A percentile compares a stretch with the other conserved stretches of the same genome.
Conservation (phyloP, 805 yeast genomes). For the Tetrapisispora pingtungensis region DNA sequence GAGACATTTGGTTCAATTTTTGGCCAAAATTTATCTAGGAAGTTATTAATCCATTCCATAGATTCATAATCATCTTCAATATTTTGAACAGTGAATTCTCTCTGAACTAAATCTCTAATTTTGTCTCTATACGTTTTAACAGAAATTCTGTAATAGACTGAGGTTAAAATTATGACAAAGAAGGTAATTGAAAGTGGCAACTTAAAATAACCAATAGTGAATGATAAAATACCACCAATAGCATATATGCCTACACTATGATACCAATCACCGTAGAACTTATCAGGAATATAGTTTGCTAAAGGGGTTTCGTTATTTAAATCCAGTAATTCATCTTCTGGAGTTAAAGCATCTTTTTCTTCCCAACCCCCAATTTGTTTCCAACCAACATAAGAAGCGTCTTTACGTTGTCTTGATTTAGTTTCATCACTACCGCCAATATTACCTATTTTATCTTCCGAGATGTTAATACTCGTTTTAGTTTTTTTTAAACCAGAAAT, state of each 20-base stretch:
- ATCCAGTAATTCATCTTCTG: constrained; percentile 65
- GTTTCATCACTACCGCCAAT: constrained; percentile 11
- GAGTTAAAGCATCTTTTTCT: constrained; percentile 50
- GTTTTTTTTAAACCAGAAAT: not conserved
- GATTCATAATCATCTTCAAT: constrained; percentile 87
- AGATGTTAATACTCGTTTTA: constrained; percentile 14
- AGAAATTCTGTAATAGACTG: constrained; percentile 72
- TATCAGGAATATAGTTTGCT: constrained; percentile 67
- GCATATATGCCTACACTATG: constrained; percentile 72
- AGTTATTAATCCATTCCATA: constrained; percentile 89
- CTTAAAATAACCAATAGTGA: constrained; percentile 66
- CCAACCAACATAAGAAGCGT: constrained; percentile 82
- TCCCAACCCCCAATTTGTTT: constrained; percentile 87
- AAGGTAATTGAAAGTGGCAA: constrained; percentile 77
- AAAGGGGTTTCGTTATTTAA: constrained; percentile 62
- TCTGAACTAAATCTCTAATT: constrained; percentile 71
- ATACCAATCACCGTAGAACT: constrained; percentile 89
- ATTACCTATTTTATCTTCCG: constrained; percentile 14
- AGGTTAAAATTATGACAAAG: constrained; percentile 50
- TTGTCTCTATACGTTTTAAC: constrained; percentile 66
- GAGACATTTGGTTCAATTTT: constrained; percentile 83
- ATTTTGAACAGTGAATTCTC: constrained; percentile 70
- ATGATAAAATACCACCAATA: constrained; percentile 60
- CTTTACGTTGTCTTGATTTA: constrained; percentile 11
- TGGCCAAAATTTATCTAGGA: constrained; percentile 86